Evolutionary conservation across 129 eudicot species (phyloP), one percentile per base, ranked within the genome.

Genomic region (Artemisia annua): DNA sequence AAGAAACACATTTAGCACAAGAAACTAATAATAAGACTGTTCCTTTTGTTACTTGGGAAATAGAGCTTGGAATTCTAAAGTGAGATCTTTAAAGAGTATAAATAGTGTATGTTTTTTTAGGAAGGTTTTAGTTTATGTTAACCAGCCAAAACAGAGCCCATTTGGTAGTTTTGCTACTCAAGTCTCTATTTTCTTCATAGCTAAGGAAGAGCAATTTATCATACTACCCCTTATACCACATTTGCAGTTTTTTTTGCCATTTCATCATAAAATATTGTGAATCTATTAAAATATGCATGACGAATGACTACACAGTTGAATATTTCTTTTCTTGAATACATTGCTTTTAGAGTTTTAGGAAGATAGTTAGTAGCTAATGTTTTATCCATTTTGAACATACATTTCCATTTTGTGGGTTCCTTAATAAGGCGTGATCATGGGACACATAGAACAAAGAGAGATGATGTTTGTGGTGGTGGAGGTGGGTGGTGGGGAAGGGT

Each of bases 31-130:
- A 39, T 39, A 39, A 74, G 86, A 78, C 72, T 81, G 79, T 77
- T 72, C 75, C 77, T 79, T 87, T 85, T 78, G 84, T 66, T 82
- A 92, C 91, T 83, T 86, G 67, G 96, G 78, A 67, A 84, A 79
- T 22, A 69, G 96, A 87, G 85, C 91, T 87, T 87, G 87, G 97
- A 89, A 88, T 89, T 86, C 86, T 70, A 87, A 90, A 93, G 91
- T 86, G 85, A 86, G 92, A 86, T 86, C 86, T 84, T 81, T 20
- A 20, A 20, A 20, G 86, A 80, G 72, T 83, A 77, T 85, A 93
- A 93, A 89, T 85, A 93, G 96, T 85, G 50, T 54, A 70, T 51
- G 84, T 82, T 83, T 69, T n/a, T 87, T 80, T 67, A 62, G 81
- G 77, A 53, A 66, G 52, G 70, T 70, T 74, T 85, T 69, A 53